These are phyloP conservation scores for Solidago caesia DNA, from an alignment of 129 eudicot species.

Conservation along the genomic window DNA sequence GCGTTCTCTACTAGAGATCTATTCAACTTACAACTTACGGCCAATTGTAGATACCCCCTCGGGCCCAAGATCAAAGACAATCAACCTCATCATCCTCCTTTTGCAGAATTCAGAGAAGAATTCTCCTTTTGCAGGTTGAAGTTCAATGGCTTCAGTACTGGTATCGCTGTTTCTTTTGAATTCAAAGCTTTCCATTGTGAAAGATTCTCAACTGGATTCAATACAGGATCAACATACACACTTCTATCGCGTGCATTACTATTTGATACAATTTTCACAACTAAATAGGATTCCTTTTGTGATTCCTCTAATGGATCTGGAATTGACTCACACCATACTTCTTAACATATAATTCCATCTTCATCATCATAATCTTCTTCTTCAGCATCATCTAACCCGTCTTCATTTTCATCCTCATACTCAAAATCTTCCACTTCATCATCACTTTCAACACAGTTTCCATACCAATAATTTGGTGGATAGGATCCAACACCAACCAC, in stretches of 20 bases:
- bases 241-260: slow-evolving; percentile 62
- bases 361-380: slow-evolving; percentile 41
- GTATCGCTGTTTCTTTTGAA: slow-evolving; percentile 35
- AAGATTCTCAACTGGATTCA: slow-evolving; percentile 83
- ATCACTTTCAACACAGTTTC: slow-evolving; percentile 79
- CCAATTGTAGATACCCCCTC: no score
- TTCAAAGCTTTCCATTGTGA: slow-evolving; percentile 87
- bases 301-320: slow-evolving; percentile 50
- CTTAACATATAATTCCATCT: slow-evolving; percentile 34
- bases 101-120: slow-evolving; percentile 19
- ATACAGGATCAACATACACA: slow-evolving; percentile 62
- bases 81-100: no score
- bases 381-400: slow-evolving; percentile 36
- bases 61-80: no score
- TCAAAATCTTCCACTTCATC: slow-evolving; percentile 64
- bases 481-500: slow-evolving; percentile 55
- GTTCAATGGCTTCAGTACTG: slow-evolving; percentile 26
- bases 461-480: slow-evolving; percentile 84
- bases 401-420: slow-evolving; percentile 50
- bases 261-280: slow-evolving; percentile 24
- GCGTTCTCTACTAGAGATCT: no score
- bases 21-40: no score
- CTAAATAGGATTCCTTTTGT: slow-evolving; percentile 25
- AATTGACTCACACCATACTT: slow-evolving; percentile 61
- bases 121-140: slow-evolving; percentile 68